A percentile compares a stretch with the other conserved stretches of the same genome.
Conservation (phyloP, 129 eudicot species). For the Pulicaria dysenterica region DNA sequence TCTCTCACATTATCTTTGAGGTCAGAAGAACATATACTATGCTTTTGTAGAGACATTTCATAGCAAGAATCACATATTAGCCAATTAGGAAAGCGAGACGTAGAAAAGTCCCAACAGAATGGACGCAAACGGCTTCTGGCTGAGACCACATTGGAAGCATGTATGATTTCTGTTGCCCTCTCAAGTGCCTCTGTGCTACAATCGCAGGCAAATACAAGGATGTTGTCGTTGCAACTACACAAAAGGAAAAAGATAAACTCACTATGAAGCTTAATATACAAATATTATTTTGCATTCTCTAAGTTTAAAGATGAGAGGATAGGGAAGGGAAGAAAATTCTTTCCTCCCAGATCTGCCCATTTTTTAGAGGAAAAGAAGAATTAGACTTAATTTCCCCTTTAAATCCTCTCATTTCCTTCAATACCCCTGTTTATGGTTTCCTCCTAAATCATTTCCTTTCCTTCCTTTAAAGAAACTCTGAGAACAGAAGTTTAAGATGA, state of each 20-base stretch:
- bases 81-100: constrained; percentile 67
- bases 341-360: too few relatives aligned
- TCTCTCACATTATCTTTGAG: constrained; percentile 20
- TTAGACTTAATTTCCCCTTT: too few relatives aligned
- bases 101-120: constrained; percentile 73
- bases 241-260: constrained; percentile 12
- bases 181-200: constrained; percentile 93
- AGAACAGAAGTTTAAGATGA: too few relatives aligned
- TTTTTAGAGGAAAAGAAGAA: too few relatives aligned
- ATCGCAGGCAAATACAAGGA: constrained; percentile 74
- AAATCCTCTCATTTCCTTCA: too few relatives aligned
- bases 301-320: too few relatives aligned
- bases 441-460: too few relatives aligned
- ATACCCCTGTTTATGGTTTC: too few relatives aligned
- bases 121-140: constrained; percentile 58
- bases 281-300: too few relatives aligned
- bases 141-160: constrained; percentile 37
- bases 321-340: too few relatives aligned
- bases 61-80: constrained; percentile 69
- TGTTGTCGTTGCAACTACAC: constrained; percentile 56
- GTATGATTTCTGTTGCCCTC: constrained; percentile 59
- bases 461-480: too few relatives aligned
- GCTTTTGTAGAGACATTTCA: constrained; percentile 21
- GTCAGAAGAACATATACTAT: constrained; percentile 30
- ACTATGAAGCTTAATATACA: background rate